Conservation (phyloP, 2,329 filamentous ascomycete species). For the Dactylonectria estremocensis region DNA sequence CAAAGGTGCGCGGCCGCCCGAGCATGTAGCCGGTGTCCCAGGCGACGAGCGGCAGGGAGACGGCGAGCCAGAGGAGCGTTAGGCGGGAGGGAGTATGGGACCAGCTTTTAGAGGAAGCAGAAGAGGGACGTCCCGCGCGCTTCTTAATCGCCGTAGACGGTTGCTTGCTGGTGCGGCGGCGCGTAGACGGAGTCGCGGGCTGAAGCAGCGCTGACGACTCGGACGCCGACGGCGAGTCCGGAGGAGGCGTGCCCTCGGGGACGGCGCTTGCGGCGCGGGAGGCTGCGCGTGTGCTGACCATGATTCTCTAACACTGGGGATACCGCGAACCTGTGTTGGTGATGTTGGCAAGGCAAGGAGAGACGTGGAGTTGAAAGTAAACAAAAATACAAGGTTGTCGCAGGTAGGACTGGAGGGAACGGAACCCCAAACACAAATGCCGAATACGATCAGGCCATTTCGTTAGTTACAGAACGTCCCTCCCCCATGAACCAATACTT, state of each 20-base stretch:
- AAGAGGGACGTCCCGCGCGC: conserved; percentile 23
- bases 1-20: conserved; percentile 85
- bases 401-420: neutral
- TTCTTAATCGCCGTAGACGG: conserved; percentile 33
- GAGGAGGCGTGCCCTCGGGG: conserved; percentile 39
- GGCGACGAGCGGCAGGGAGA: conserved; percentile 83
- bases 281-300: conserved; percentile 58
- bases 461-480: neutral
- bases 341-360: conserved; percentile 8
- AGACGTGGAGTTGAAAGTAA: neutral
- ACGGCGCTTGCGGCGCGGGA: conserved; percentile 51
- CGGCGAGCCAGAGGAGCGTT: conserved; percentile 77
- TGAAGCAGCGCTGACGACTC: conserved; percentile 22
- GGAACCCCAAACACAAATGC: conserved; percentile 4
- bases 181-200: conserved; percentile 34
- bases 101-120: conserved; percentile 48
- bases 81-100: conserved; percentile 62
- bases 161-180: conserved; percentile 35
- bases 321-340: neutral
- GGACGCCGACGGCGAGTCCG: conserved; percentile 29
- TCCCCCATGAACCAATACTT: neutral
- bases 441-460: conserved; percentile 26
- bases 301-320: conserved; percentile 27
- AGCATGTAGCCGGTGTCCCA: conserved; percentile 90
- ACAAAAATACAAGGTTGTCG: neutral